These are phyloP conservation scores for Pleurotus citrinopileatus DNA, from an alignment of 768 basidiomycete species.

Conservation along the genomic window DNA sequence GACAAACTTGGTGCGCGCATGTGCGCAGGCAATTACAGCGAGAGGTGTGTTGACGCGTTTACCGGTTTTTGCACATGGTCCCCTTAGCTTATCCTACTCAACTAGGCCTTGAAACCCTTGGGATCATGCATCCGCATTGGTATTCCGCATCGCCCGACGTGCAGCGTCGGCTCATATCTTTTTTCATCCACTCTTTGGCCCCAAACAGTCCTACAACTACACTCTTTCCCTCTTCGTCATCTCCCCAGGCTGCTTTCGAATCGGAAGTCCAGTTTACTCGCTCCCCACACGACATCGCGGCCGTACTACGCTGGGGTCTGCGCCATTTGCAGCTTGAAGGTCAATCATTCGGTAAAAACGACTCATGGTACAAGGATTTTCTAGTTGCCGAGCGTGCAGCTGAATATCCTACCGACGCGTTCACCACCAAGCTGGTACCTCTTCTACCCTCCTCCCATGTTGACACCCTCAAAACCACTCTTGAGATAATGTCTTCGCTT, in stretches of 20 bases:
- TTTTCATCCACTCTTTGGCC: slow-evolving; percentile 66
- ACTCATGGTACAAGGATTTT: slow-evolving; percentile 69
- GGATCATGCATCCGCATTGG: slow-evolving; percentile 87
- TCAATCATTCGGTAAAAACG: slow-evolving; percentile 56
- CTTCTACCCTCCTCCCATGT: slow-evolving; percentile 54
- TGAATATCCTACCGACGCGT: slow-evolving; percentile 62
- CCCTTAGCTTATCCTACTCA: slow-evolving; percentile 5
- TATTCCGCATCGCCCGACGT: slow-evolving; percentile 66
- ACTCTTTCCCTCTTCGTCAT: slow-evolving; percentile 47
- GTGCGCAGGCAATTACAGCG: slow-evolving; percentile 62
- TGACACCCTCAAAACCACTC: slow-evolving; percentile 52
- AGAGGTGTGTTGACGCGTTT: slow-evolving; percentile 45
- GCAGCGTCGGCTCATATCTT: slow-evolving; percentile 69
- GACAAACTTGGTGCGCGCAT: slow-evolving; percentile 60
- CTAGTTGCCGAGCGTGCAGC: slow-evolving; percentile 53
- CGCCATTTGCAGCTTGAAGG: slow-evolving; percentile 69
- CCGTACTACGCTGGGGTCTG: slow-evolving; percentile 78
- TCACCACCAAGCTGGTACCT: slow-evolving; percentile 60
- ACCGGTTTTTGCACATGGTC: background rate
- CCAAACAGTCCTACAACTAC: slow-evolving; percentile 42
- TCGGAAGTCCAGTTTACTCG: slow-evolving; percentile 62
- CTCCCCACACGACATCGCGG: slow-evolving; percentile 74
- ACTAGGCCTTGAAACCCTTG: slow-evolving; percentile 78
- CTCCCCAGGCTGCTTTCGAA: slow-evolving; percentile 53
- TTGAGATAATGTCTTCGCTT: slow-evolving; percentile 66